These are phyloP conservation scores for Endotrypanum monterogeii DNA, from an alignment of 208 protist species.

Conservation along the genomic window DNA sequence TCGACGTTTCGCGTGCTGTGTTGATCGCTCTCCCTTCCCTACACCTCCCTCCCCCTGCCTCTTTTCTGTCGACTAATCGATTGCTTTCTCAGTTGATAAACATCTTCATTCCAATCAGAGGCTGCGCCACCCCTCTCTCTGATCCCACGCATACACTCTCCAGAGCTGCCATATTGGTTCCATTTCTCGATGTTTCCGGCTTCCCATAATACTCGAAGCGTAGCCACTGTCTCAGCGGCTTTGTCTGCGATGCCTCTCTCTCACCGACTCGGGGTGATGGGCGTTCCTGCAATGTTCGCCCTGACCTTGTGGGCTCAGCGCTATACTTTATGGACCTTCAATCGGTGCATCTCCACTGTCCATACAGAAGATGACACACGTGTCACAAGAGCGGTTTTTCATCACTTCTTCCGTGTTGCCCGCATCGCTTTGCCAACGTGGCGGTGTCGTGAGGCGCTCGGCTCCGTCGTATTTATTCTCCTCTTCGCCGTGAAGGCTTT, in stretches of 20 bases:
- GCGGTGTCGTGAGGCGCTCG: slow-evolving; percentile 65
- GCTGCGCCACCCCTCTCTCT: not conserved
- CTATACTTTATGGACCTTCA: slow-evolving; percentile 43
- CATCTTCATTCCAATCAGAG: not conserved
- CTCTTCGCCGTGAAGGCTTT: slow-evolving; percentile 83
- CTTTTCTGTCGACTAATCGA: too few species aligned
- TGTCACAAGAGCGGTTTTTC: slow-evolving; percentile 51
- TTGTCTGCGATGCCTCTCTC: slow-evolving; percentile 12
- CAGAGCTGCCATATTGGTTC: not conserved
- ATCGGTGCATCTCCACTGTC: slow-evolving; percentile 36
- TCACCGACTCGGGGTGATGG: slow-evolving; percentile 16
- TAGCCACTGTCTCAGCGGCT: not conserved
- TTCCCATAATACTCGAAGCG: not conserved
- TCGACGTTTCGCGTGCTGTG: too few species aligned
- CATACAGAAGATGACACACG: slow-evolving; percentile 68
- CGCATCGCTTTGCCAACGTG: slow-evolving; percentile 73
- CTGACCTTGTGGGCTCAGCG: slow-evolving; percentile 46
- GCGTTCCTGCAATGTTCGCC: slow-evolving; percentile 25
- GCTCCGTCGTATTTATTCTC: slow-evolving; percentile 71
- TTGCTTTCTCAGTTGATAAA: not conserved
- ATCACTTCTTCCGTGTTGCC: slow-evolving; percentile 64
- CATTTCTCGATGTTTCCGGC: not conserved
- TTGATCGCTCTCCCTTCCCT: too few species aligned
- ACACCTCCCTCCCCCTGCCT: too few species aligned
- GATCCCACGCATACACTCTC: not conserved